Evolutionary conservation across 352 stramenopile genomes (phyloP), one percentile per base, ranked within the genome.

Genomic region (Pythium monospermum): DNA sequence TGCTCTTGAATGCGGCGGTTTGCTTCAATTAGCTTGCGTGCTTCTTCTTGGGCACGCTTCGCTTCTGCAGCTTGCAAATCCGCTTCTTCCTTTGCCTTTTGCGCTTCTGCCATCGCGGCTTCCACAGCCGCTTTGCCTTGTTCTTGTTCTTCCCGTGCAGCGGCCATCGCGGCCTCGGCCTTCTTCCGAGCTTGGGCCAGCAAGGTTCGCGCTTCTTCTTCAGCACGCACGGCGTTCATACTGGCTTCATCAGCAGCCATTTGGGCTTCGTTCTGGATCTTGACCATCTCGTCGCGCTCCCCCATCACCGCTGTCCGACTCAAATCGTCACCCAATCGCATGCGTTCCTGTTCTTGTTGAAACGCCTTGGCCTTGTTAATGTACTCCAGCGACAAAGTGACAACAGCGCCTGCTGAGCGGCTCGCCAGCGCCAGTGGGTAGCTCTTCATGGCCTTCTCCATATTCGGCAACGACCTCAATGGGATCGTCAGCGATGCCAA

Each of bases 71-170:
- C 75, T 48, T 93, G 83, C n/a, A 66, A 77, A 35, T 93, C 83
- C 19, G 83, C 83, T 53, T 90, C 79, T 55, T 91, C 75, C 49
- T 93, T 93, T 11, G 79, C 77, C 19, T 58, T 54, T 13, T 80
- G 76, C 40, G 83, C 83, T 75, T 93, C 83, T 7, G 81, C 80
- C 75, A 93, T 88, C 0, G 83, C 83, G 22, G 83, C 83, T 55
- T 93, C 83, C 19, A 93, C 83, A 23, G 83, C 83, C 12, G 80
- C 83, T 41, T 89, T 89, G 40, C 83, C 83, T 61, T 93, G 77
- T 26, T 79, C 74, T 26, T 88, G 77, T 38, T 91, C 83, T 52
- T 87, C 80, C 26, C 76, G 73, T 49, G 83, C 83, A 59, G 83
- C 83, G 49, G 75, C 71, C 75, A 91, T 88, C 60, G 83, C 83